These are phyloP conservation scores for Clonostachys rosea DNA, from an alignment of 2,329 filamentous ascomycete species.

Conservation along the genomic window DNA sequence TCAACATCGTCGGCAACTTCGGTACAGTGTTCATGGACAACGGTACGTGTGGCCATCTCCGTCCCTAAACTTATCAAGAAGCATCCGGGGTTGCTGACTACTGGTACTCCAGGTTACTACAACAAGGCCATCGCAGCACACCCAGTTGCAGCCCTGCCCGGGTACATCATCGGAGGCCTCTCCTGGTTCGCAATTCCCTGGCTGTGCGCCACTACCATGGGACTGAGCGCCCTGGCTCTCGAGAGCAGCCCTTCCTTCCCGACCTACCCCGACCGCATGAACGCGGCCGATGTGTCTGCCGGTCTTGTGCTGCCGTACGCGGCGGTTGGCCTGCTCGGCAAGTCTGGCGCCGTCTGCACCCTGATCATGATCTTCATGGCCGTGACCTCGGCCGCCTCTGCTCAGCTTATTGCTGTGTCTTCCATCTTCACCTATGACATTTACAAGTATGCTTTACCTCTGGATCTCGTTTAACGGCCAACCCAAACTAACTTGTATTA, in stretches of 20 bases:
- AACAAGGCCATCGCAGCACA: slow-evolving; percentile 85
- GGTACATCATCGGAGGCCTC: slow-evolving; percentile 80
- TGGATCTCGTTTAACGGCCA: too few relatives aligned
- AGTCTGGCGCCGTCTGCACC: slow-evolving; percentile 73
- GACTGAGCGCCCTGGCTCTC: slow-evolving; percentile 70
- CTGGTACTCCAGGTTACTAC: slow-evolving; percentile 49
- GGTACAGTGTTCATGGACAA: slow-evolving; percentile 77
- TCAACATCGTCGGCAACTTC: slow-evolving; percentile 75
- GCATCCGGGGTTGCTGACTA: too few relatives aligned
- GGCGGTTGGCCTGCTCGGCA: slow-evolving; percentile 73
- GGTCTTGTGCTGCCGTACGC: slow-evolving; percentile 78
- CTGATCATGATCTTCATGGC: slow-evolving; percentile 75
- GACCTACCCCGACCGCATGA: slow-evolving; percentile 65
- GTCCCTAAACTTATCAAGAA: too few relatives aligned
- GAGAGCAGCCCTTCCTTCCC: slow-evolving; percentile 69
- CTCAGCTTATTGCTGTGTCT: slow-evolving; percentile 81
- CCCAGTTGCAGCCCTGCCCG: slow-evolving; percentile 75
- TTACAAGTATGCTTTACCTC: slow-evolving; percentile 35
- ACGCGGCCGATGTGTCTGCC: slow-evolving; percentile 65
- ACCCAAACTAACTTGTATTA: too few relatives aligned
- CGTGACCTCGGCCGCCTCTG: slow-evolving; percentile 77
- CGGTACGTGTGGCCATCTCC: too few relatives aligned
- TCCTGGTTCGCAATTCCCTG: slow-evolving; percentile 87
- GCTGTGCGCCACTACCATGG: slow-evolving; percentile 80
- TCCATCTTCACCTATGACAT: slow-evolving; percentile 85